phyloP scores from a whole-genome alignment of 495 filamentous ascomycete genomes.

The Rhizodiscina lignyota region DNA sequence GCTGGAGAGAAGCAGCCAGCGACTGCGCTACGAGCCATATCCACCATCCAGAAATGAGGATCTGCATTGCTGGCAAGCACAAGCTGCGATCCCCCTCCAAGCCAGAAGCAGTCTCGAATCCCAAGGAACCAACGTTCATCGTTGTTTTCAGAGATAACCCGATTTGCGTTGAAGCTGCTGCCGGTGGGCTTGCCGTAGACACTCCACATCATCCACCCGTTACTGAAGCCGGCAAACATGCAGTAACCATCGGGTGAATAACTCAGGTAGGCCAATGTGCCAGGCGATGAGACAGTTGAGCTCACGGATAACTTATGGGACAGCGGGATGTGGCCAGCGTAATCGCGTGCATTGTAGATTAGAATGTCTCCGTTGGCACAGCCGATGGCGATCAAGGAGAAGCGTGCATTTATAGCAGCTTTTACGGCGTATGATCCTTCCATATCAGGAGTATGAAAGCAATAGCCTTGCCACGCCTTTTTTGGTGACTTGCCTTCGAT shows the following conservation, averaged over 20 bases:
- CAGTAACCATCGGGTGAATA: constrained; percentile 97
- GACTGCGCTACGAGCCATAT: constrained; percentile 81
- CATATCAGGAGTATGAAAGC: constrained; percentile 61
- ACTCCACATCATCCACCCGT: constrained; percentile 92
- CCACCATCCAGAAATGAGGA: constrained; percentile 69
- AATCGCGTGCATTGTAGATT: constrained; percentile 83
- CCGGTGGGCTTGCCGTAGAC: constrained; percentile 84
- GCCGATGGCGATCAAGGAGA: constrained; percentile 82
- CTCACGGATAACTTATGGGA: constrained; percentile 62
- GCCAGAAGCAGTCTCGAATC: constrained; percentile 61
- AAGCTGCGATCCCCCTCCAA: constrained; percentile 74
- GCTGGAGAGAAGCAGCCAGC: constrained; percentile 80
- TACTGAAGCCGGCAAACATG: constrained; percentile 82
- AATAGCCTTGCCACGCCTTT: constrained; percentile 38
- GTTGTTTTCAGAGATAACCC: constrained; percentile 42
- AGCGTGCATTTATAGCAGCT: constrained; percentile 80
- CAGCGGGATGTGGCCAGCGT: constrained; percentile 80
- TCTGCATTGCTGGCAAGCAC: constrained; percentile 51
- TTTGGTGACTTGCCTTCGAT: constrained; percentile 2
- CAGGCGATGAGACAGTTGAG: constrained; percentile 44
- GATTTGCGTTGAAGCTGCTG: constrained; percentile 61
- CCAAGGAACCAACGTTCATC: constrained; percentile 68
- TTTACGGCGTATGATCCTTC: constrained; percentile 45
- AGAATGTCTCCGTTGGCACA: constrained; percentile 63
- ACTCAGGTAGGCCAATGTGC: constrained; percentile 51